Conservation (phyloP, 116 monocot genomes). For the Phalaenopsis hybrid region DNA sequence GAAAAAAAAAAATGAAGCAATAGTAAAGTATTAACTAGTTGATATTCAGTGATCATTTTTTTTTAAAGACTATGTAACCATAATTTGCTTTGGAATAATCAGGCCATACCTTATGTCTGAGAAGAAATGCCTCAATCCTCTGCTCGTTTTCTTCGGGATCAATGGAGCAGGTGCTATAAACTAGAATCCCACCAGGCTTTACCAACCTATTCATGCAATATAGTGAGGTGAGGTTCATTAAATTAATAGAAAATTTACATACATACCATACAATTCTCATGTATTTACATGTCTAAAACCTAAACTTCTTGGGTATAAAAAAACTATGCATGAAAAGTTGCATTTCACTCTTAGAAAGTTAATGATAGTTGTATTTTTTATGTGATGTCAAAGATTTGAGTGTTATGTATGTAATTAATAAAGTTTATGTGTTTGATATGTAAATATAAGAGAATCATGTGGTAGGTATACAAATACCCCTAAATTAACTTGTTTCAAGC, state of each 20-base stretch:
- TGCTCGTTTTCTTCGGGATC: constrained; percentile 92
- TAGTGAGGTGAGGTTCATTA: background rate
- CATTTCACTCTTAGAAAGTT: no score
- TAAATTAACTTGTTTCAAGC: background rate
- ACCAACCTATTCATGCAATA: constrained; percentile 56
- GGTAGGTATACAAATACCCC: no score
- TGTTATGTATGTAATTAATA: no score
- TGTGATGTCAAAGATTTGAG: no score
- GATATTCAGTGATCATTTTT: background rate
- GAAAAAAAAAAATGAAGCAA: background rate
- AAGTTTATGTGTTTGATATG: no score
- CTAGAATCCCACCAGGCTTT: constrained; percentile 77
- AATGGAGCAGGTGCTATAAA: constrained; percentile 97
- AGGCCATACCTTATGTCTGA: constrained; percentile 51
- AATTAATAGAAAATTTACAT: no score
- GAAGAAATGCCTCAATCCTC: constrained; percentile 65
- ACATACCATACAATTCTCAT: no score
- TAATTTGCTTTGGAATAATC: background rate
- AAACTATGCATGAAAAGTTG: no score
- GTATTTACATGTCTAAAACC: no score
- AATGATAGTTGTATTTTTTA: no score
- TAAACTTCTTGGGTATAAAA: no score
- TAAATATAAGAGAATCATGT: no score
- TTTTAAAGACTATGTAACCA: background rate
- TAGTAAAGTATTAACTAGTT: background rate